These are phyloP conservation scores for Hypomyces perniciosus DNA, from an alignment of 2,329 filamentous ascomycete genomes.

Conservation along the genomic window DNA sequence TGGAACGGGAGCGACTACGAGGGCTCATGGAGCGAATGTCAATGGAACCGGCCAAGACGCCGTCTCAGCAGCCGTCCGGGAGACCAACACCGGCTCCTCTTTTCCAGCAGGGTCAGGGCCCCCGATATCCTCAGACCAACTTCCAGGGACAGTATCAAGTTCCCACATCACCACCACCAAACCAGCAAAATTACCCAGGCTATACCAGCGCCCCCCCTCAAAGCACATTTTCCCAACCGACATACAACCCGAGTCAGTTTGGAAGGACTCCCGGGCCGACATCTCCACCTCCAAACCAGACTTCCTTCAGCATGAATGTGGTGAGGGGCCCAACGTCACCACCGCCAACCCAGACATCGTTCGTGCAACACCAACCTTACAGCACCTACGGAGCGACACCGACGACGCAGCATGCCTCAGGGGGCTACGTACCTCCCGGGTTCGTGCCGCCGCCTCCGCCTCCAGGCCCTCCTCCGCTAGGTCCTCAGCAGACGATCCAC, in stretches of 20 bases:
- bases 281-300: conserved; percentile 60
- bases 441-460: conserved; percentile 60
- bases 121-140: conserved; percentile 48
- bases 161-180: conserved; percentile 50
- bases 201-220: conserved; percentile 36
- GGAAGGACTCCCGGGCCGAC: conserved; percentile 52
- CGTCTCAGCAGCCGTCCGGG: conserved; percentile 18
- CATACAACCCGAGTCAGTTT: conserved; percentile 55
- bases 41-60: conserved; percentile 58
- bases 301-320: conserved; percentile 37
- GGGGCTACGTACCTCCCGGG: conserved; percentile 46
- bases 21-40: conserved; percentile 95
- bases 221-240: conserved; percentile 43
- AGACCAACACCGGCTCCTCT: conserved; percentile 35
- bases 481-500: conserved; percentile 57
- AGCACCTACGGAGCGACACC: conserved; percentile 34
- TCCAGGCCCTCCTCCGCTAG: conserved; percentile 55
- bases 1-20: conserved; percentile 80
- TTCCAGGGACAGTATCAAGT: conserved; percentile 55
- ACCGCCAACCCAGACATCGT: conserved; percentile 52
- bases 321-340: conserved; percentile 43
- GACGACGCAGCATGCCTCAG: conserved; percentile 35
- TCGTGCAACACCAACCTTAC: conserved; percentile 26
- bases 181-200: conserved; percentile 39
- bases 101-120: conserved; percentile 42